Base-by-base conservation (phyloP, 2,329 filamentous ascomycete genomes). In the Sclerotinia trifoliorum region DNA sequence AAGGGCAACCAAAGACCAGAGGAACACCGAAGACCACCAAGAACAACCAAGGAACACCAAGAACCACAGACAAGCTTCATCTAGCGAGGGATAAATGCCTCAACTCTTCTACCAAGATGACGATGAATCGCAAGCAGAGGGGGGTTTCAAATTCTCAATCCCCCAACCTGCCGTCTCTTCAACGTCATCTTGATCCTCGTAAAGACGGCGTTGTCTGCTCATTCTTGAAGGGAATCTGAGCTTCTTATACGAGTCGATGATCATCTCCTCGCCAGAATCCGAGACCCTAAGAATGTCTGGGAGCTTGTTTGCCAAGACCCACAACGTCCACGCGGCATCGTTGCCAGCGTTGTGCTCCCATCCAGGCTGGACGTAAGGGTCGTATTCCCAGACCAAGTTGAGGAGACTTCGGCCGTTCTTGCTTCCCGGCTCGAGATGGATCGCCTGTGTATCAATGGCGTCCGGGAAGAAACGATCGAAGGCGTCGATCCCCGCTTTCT, bases 331-430 rank as follows among this genome's bases (percentile, higher is more conserved):
- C 4, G 44, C 49, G 0, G 65, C 56, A n/a, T 67, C 65, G 5
- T 67, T 67, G 0, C 65, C 65, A 5, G 65, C 57, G 17, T 67
- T 67, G 13, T 67, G 65, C 65, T 67, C 48, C 65, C 56, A 63
- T 5, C 56, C 65, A 0, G n/a, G 42, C 6, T 15, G 39, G 5
- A 6, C 1, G 3, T n/a, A 0, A 0, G n/a, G 21, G 1, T 48
- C 6, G 32, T 63, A 63, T 0, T 10, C 17, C 10, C 29, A 6
- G 0, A 55, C 65, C 39, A 63, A n/a, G 5, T 21, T 24, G 1
- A 46, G 3, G 3, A 67, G 5, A 3, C 24, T 44, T 54, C 19
- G 32, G 1, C 24, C 8, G 0, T 46, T 15, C 2, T 4, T 35
- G 3, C 2, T 17, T 17, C 21, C 55, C 17, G 19, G 15, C 15